phyloP scores from a whole-genome alignment of 2,329 filamentous ascomycete genomes.

The Botrytis sinoallii region DNA sequence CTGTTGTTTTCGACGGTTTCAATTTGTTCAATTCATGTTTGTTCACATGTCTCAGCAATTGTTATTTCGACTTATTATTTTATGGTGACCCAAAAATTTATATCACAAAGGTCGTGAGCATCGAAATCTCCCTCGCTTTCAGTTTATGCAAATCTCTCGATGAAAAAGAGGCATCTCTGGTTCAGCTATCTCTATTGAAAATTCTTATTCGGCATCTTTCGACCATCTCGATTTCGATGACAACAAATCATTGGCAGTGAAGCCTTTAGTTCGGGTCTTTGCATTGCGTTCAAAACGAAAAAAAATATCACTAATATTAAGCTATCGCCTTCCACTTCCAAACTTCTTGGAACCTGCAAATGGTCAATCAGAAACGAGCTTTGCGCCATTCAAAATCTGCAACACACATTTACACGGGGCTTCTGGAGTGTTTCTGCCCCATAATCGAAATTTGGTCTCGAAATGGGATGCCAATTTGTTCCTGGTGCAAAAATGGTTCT shows the following conservation, averaged over 20 bases:
- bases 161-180: neutral
- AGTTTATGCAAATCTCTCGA: neutral
- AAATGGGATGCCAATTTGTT: neutral
- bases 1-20: neutral
- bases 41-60: neutral
- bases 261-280: neutral
- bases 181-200: neutral
- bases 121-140: neutral
- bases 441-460: neutral
- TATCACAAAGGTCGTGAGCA: neutral
- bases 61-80: neutral
- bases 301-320: neutral
- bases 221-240: neutral
- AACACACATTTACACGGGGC: neutral
- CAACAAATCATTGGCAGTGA: neutral
- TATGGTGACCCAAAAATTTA: neutral
- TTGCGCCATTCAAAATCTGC: neutral
- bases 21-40: neutral
- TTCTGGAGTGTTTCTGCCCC: neutral
- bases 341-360: neutral
- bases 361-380: neutral
- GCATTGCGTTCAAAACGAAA: neutral
- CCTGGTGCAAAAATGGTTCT: neutral
- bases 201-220: neutral
- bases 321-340: neutral